These are phyloP conservation scores for Kondoa malvinella DNA, from an alignment of 768 basidiomycete species.

Conservation along the genomic window DNA sequence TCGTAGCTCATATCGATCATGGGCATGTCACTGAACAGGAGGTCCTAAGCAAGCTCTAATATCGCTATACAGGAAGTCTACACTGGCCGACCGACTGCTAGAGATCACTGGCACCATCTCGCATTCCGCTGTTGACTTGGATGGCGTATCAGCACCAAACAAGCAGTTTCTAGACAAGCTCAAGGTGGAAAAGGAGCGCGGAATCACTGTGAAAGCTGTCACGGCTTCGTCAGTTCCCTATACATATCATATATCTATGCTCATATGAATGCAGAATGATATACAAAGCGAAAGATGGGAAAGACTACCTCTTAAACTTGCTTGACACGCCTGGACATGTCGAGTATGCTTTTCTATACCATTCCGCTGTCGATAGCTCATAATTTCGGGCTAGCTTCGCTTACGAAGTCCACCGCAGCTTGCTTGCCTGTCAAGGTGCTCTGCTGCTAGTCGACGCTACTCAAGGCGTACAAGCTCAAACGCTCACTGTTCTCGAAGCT, in stretches of 20 bases:
- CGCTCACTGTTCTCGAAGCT: constrained; percentile 37
- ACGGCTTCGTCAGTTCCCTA: constrained; percentile 50
- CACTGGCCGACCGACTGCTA: constrained; percentile 25
- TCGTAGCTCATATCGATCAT: constrained; percentile 47
- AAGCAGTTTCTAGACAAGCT: constrained; percentile 80
- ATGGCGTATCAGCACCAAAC: constrained; percentile 34
- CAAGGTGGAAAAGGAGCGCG: constrained; percentile 90
- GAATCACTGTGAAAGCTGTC: constrained; percentile 96
- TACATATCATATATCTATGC: background rate
- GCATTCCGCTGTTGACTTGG: background rate
- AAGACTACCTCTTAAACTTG: constrained; percentile 63
- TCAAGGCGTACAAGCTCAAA: constrained; percentile 82
- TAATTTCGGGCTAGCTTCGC: background rate
- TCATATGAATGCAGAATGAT: constrained; percentile 51
- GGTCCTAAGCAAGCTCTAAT: background rate
- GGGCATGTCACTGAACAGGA: constrained; percentile 35
- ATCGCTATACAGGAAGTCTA: constrained; percentile 14
- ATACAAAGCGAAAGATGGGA: constrained; percentile 37
- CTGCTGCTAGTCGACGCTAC: constrained; percentile 57
- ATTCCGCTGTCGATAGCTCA: constrained; percentile 4
- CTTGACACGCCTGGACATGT: constrained; percentile 98
- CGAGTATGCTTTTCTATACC: constrained; percentile 77
- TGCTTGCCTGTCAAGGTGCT: constrained; percentile 87
- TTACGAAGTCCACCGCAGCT: constrained; percentile 53
- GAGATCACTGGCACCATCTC: constrained; percentile 78